phyloP scores from a whole-genome alignment of 164 flowering plant species.

The Brasenia schreberi region DNA sequence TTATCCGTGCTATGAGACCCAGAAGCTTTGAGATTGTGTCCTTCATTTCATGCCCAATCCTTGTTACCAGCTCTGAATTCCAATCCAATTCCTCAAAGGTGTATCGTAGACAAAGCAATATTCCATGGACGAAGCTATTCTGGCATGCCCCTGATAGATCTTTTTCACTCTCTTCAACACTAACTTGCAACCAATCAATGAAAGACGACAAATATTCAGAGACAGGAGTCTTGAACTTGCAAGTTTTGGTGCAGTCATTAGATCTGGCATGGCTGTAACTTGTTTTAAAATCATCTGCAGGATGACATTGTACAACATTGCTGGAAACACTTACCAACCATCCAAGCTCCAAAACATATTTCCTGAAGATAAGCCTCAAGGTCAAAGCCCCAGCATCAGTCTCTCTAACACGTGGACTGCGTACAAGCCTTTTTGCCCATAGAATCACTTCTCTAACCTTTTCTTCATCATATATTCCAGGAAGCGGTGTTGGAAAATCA shows the following conservation, averaged over 20 bases:
- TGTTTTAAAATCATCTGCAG: conserved; percentile 11
- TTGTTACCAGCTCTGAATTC: conserved; percentile 54
- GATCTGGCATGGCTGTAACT: not conserved
- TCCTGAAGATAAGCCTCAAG: conserved; percentile 69
- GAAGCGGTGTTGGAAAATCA: conserved; percentile 84
- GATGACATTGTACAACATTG: conserved; percentile 21
- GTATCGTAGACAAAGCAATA: conserved; percentile 77
- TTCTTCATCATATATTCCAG: conserved; percentile 56
- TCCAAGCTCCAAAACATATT: conserved; percentile 81
- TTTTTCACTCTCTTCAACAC: conserved; percentile 69
- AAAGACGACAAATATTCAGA: conserved; percentile 59
- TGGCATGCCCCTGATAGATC: conserved; percentile 87
- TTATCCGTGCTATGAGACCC: conserved; percentile 65
- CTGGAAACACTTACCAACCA: conserved; percentile 56
- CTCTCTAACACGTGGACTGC: conserved; percentile 97
- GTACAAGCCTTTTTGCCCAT: conserved; percentile 78
- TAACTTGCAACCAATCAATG: conserved; percentile 61
- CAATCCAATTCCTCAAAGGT: conserved; percentile 95
- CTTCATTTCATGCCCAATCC: conserved; percentile 49
- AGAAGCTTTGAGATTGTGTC: conserved; percentile 49
- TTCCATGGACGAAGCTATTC: conserved; percentile 96
- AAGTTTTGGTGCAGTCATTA: conserved; percentile 2
- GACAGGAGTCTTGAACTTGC: conserved; percentile 26
- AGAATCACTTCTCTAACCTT: conserved; percentile 39
- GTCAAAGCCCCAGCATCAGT: conserved; percentile 97